Evolutionary conservation across 768 basidiomycete genomes (phyloP), one percentile per base, ranked within the genome.

Genomic region (Amanita rimosa): DNA sequence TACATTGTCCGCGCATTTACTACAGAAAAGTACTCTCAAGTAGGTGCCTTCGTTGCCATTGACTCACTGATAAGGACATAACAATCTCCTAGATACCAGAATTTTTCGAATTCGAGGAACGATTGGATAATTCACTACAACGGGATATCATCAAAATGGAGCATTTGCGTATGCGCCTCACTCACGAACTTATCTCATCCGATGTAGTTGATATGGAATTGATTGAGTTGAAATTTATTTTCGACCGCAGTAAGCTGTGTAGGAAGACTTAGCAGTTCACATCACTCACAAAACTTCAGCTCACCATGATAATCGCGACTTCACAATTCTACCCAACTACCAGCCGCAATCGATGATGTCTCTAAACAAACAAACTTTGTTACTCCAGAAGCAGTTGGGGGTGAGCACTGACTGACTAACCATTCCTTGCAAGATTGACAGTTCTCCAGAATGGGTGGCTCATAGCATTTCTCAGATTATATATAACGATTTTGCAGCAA

Each of bases 241-340:
- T 87, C 57, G 82, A 87, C 57, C 76, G 85, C 46, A 66, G 83
- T 85, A 55, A 50, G 78, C 68, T 34, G 34, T 6, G 46, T 31
- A 21, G 21, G 38, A 39, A 19, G 52, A 22, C 46, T 22, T 29
- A 19, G 26, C 24, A 6, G 19, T 34, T 52, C 34, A 16, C 55
- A n/a, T 26, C 38, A 17, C 44, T 57, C 31, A 52, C 17, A 41
- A 8, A 51, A n/a, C 16, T 52, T n/a, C 57, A 86, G 83, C 70
- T 49, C 85, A 92, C 54, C 72, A 82, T 48, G 92, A 95, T 62
- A 94, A 95, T 62, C 83, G 92, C 6, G 92, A 95, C 65, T 83
- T 85, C 56, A 70, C 72, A 34, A 80, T 92, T 41, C 65, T 94
- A 21, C 78, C 85, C 6, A 81, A 81, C 60, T 86, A 88, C 55